Conservation (phyloP, 176 grass and related monocot genomes). For the Puccinellia tenuiflora region DNA sequence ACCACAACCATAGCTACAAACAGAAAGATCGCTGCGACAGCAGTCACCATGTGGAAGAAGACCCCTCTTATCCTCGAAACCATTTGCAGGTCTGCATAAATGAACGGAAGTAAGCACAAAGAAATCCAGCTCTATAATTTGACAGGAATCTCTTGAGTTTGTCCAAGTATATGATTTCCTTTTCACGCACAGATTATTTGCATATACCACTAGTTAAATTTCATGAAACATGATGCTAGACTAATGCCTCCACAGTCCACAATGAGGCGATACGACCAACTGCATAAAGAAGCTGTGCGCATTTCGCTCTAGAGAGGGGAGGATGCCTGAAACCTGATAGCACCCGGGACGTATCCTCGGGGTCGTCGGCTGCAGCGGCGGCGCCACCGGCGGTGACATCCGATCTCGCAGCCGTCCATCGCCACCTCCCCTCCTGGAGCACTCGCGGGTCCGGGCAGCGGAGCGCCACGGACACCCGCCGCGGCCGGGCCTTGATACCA, state of each 20-base stretch:
- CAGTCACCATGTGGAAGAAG: conserved; percentile 77
- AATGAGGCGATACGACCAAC: background rate
- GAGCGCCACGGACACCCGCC: background rate
- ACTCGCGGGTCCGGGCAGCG: background rate
- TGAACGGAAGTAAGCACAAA: conserved; percentile 18
- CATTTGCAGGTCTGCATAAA: conserved; percentile 56
- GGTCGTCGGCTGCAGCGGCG: background rate
- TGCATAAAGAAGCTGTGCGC: background rate
- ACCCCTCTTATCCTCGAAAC: conserved; percentile 60
- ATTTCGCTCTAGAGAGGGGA: background rate
- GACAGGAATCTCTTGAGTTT: background rate
- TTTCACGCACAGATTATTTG: background rate
- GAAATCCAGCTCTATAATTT: conserved; percentile 9
- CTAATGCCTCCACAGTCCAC: background rate
- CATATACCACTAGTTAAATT: background rate
- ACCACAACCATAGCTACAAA: conserved; percentile 65
- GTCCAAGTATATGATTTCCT: background rate
- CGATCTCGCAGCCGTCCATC: conserved; percentile 8
- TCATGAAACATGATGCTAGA: background rate
- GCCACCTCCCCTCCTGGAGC: background rate
- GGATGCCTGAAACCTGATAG: conserved; percentile 23
- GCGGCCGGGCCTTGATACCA: background rate
- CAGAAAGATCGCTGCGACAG: conserved; percentile 55
- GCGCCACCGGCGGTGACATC: background rate
- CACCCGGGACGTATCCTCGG: background rate